A percentile compares a stretch with the other conserved stretches of the same genome.
Evolutionary conservation across 768 basidiomycete species (phyloP).

Genomic region (Rhizopogon vesiculosus): DNA sequence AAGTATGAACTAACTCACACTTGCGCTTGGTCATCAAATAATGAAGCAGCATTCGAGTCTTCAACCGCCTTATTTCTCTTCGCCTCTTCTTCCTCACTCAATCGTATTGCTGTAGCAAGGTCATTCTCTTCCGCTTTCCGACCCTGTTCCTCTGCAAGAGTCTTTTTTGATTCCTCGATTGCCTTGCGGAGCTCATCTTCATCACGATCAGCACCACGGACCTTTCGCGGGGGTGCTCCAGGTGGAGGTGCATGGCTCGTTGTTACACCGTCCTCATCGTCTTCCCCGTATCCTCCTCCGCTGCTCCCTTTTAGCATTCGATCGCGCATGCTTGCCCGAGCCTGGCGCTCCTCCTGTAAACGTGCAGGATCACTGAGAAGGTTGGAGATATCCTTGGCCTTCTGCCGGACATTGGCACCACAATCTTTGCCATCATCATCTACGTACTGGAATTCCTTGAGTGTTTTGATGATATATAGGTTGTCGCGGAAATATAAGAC

Average conservation of each 20-base stretch:
- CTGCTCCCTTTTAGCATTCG: constrained; percentile 74
- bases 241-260: constrained; percentile 2
- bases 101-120: constrained; percentile 70
- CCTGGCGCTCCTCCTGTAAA: constrained; percentile 78
- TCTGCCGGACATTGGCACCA: constrained; percentile 95
- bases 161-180: constrained; percentile 86
- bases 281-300: constrained; percentile 34
- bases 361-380: constrained; percentile 83
- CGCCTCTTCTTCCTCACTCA: constrained; percentile 90
- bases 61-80: constrained; percentile 66
- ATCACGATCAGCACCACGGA: constrained; percentile 37
- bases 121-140: constrained; percentile 72
- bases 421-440: constrained; percentile 97
- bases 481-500: constrained; percentile 99
- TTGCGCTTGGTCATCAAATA: constrained; percentile 88
- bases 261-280: constrained; percentile 22
- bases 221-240: constrained; percentile 13
- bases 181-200: constrained; percentile 85
- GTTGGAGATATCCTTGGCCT: constrained; percentile 98
- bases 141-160: constrained; percentile 64
- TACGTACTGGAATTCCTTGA: constrained; percentile 96
- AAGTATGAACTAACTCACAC: constrained; percentile 43
- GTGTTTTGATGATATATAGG: constrained; percentile 95
- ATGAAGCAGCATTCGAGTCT: constrained; percentile 62
- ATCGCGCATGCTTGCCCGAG: constrained; percentile 89